Evolutionary conservation across 495 filamentous ascomycete species (phyloP).

Genomic region (Lentithecium fluviatile): DNA sequence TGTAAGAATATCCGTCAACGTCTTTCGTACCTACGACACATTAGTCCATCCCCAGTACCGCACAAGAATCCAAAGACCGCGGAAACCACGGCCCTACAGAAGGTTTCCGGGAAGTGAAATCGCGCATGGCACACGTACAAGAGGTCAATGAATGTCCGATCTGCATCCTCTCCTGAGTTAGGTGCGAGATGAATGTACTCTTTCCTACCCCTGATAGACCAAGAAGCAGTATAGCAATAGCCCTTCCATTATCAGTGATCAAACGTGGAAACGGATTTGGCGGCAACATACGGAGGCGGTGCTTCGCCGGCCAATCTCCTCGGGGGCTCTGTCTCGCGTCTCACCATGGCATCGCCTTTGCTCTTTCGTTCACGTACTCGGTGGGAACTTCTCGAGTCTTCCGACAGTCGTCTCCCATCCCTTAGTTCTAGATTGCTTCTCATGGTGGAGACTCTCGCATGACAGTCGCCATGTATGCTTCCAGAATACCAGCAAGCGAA

Average conservation of each 20-base stretch:
- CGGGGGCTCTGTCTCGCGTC: no score
- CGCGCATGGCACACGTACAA: conserved; percentile 4
- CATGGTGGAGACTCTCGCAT: no score
- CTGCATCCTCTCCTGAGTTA: conserved; percentile 35
- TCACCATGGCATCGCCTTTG: no score
- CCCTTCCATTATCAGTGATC: neutral
- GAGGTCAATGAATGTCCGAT: conserved; percentile 31
- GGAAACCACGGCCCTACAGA: no score
- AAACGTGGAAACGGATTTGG: neutral
- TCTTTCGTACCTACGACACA: conserved; percentile 23
- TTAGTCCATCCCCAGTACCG: no score
- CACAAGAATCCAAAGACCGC: no score
- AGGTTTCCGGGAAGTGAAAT: neutral
- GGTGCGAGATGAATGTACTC: conserved; percentile 42
- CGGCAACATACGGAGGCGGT: neutral
- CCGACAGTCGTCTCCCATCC: no score
- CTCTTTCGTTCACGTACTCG: no score
- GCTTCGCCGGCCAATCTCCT: neutral
- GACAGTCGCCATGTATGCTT: no score
- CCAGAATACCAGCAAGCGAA: no score
- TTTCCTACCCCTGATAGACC: conserved; percentile 47
- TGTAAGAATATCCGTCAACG: conserved; percentile 9
- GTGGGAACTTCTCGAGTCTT: no score
- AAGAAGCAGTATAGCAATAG: conserved; percentile 40
- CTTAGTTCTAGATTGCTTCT: no score